Evolutionary conservation across 768 basidiomycete species (phyloP), one percentile per base, ranked within the genome.

Genomic region (Collybia sp.): DNA sequence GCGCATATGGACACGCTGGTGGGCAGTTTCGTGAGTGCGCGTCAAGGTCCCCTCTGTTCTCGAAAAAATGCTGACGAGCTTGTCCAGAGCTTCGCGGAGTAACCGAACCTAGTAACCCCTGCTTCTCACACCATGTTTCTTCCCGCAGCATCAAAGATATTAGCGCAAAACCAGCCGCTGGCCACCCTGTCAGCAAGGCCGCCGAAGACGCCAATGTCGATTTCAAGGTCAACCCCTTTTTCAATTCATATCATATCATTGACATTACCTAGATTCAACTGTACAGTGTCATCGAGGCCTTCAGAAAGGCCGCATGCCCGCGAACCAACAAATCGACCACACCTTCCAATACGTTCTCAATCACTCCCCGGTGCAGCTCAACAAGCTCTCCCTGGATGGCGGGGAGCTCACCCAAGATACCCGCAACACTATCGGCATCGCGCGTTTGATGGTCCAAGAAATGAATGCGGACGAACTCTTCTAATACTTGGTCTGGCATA

Each of bases 381-480:
- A 70, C 44, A 71, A 84, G 61, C 77, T 97, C 41, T 92, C 89
- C 0, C 70, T 75, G 0, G 86, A 90, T 12, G 93, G 93, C 50
- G 75, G 69, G 49, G 82, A 79, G 53, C 80, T 97, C 53, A 69
- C 93, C 36, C 69, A 79, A 43, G 93, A 96, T 58, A 63, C 75
- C 15, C 77, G 80, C 37, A 81, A 90, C 40, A 88, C 95, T 58
- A 73, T 95, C 56, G 77, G 80, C 53, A 93, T 90, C 4, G 71
- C 78, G 0, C 76, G 83, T 12, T 54, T 76, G 34, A 82, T 93
- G 47, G 81, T 94, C 13, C 57, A 70, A 40, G 75, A 86, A 56
- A 96, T 94, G 79, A 96, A 96, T 53, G 67, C 72, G 17, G 93
- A 95, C 54, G 93, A 97, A 68, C 76, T 97, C 34, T 75, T 96